Evolutionary conservation across 2,329 filamentous ascomycete genomes (phyloP).

Genomic region (Verticillium isaacii): DNA sequence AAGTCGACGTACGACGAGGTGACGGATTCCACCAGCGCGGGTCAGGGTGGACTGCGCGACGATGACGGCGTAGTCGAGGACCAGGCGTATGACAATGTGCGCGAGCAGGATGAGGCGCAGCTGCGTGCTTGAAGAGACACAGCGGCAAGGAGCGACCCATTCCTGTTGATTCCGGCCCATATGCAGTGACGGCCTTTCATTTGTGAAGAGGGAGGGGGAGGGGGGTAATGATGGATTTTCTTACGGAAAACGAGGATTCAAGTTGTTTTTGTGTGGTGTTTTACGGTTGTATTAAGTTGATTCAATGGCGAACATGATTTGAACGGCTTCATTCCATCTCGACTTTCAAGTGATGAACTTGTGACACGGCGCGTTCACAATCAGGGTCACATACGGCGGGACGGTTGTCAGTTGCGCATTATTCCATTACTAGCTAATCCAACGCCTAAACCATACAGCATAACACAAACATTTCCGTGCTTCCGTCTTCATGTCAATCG

Average conservation of each 20-base stretch:
- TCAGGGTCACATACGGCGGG: neutral
- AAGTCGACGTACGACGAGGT: neutral
- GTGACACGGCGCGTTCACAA: no score
- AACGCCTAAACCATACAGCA: neutral
- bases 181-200: neutral
- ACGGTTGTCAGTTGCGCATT: neutral
- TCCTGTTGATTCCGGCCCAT: neutral
- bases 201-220: neutral
- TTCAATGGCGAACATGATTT: neutral
- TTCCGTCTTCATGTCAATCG: no score
- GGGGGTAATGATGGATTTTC: neutral
- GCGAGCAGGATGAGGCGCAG: neutral
- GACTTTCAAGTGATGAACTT: no score
- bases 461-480: no score
- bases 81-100: neutral
- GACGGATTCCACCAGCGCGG: neutral
- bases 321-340: neutral
- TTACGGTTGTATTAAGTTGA: neutral
- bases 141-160: neutral
- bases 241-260: neutral
- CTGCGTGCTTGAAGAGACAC: neutral
- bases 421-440: neutral
- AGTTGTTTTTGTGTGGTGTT: neutral
- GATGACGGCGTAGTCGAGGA: neutral
- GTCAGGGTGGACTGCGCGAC: neutral